phyloP scores from a whole-genome alignment of 2,329 filamentous ascomycete genomes.

The Rhinocladiella similis region DNA sequence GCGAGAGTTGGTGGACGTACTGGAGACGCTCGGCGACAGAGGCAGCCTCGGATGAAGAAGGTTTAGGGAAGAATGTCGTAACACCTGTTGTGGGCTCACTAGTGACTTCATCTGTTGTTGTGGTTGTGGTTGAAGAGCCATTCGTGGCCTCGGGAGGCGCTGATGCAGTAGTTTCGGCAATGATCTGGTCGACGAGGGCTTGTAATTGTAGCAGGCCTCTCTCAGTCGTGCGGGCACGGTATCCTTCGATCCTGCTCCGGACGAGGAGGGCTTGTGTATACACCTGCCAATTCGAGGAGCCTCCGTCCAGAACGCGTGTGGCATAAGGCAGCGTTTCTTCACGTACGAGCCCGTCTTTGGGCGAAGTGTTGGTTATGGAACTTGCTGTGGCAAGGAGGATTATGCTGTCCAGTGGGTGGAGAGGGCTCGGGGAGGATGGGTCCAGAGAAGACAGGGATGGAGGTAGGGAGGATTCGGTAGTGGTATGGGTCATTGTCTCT shows the following conservation, averaged over 20 bases:
- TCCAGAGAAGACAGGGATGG: conserved; percentile 63
- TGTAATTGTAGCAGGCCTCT: conserved; percentile 89
- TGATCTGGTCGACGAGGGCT: conserved; percentile 90
- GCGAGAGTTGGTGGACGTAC: conserved; percentile 80
- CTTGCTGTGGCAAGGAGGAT: conserved; percentile 78
- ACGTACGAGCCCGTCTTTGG: conserved; percentile 80
- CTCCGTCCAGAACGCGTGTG: conserved; percentile 80
- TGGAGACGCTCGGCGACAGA: conserved; percentile 71
- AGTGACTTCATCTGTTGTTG: conserved; percentile 27
- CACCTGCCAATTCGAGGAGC: conserved; percentile 94
- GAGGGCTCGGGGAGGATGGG: conserved; percentile 77
- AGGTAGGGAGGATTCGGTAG: conserved; percentile 57
- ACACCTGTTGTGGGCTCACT: conserved; percentile 37
- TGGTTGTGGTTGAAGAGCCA: background rate
- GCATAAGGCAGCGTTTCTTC: conserved; percentile 94
- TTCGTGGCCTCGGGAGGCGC: conserved; percentile 30
- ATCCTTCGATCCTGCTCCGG: conserved; percentile 84
- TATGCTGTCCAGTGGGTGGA: conserved; percentile 82
- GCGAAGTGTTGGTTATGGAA: conserved; percentile 85
- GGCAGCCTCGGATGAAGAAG: conserved; percentile 33
- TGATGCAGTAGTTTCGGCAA: conserved; percentile 71
- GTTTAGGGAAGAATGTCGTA: conserved; percentile 77
- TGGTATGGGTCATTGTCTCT: conserved; percentile 31
- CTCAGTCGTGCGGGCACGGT: conserved; percentile 83
- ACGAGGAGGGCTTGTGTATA: conserved; percentile 93